Evolutionary conservation across 2,329 filamentous ascomycete genomes (phyloP), one percentile per base, ranked within the genome.

Genomic region (Boeremia lycopersici): DNA sequence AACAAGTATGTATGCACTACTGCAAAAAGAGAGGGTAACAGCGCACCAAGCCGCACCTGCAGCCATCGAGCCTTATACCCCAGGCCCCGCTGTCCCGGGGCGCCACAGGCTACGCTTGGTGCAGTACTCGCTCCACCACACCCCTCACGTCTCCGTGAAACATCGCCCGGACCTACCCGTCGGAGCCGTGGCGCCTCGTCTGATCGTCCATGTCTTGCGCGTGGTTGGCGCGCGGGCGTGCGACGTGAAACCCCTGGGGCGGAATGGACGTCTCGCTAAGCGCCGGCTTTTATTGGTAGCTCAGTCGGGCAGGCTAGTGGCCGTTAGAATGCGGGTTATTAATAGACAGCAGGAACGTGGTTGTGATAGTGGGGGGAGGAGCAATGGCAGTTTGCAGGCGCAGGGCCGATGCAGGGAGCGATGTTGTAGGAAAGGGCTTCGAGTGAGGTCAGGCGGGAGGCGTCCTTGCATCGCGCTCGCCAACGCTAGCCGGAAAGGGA

Each of bases 341-440:
- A 23, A 31, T 47, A 39, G 36, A 33, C 3, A 19, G 15, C 15
- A 44, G 50, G 39, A 53, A 48, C 50, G 50, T 53, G 50, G 50
- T 17, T n/a, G 12, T 26, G 10, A 25, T 43, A 31, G 26, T n/a
- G n/a, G 17, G 15, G 33, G 9, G 46, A 38, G 49, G 36, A 26
- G 6, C 15, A 11, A 6, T 17, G 39, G 13, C 25, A 23, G 10
- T n/a, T 44, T 44, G 33, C 10, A n/a, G 48, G 35, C 9, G 48
- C 40, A 50, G 40, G 13, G 38, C 39, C 31, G 44, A 53, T 53
- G 50, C 50, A 53, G 39, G 44, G 44, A 48, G 44, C 13, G 26
- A 31, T 26, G 31, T 10, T 40, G 42, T 41, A 36, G 49, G 43
- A 47, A 35, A 47, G 36, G 28, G 48, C 41, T 34, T n/a, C 34